These are phyloP conservation scores for Daldinia grandis DNA, from an alignment of 495 filamentous ascomycete species.

Conservation along the genomic window DNA sequence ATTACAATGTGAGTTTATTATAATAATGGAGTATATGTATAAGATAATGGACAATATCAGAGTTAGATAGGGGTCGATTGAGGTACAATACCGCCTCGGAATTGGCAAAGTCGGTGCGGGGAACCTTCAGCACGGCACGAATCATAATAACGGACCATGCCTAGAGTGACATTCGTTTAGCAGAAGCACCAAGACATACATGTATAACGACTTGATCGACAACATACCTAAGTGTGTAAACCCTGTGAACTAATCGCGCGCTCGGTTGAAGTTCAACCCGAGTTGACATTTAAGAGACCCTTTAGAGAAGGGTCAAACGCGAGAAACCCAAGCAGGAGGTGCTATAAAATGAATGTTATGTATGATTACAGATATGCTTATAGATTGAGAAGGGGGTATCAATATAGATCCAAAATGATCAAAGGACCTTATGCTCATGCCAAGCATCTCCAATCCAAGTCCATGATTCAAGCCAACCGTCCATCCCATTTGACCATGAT, in stretches of 20 bases:
- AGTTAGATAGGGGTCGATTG: background rate
- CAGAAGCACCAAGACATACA: conserved; percentile 2
- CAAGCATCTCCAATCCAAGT: conserved; percentile 27
- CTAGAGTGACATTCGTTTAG: conserved; percentile 31
- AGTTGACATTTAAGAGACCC: background rate
- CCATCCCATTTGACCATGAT: conserved; percentile 4
- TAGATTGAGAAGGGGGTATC: conserved; percentile 44
- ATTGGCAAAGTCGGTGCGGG: conserved; percentile 22
- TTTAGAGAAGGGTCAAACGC: background rate
- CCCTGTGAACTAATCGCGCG: background rate
- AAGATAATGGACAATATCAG: background rate
- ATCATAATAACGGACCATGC: conserved; percentile 3
- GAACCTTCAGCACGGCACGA: conserved; percentile 22
- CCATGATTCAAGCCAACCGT: conserved; percentile 15
- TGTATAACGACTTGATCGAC: background rate
- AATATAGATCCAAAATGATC: conserved; percentile 38
- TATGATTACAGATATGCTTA: conserved; percentile 4
- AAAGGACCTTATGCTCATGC: conserved; percentile 27
- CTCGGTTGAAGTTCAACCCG: conserved; percentile 26
- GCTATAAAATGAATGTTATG: conserved; percentile 5
- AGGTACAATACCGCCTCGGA: background rate
- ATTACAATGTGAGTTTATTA: background rate
- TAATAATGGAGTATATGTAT: too few species aligned
- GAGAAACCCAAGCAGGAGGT: background rate
- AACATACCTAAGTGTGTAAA: conserved; percentile 7